Evolutionary conservation across 2,329 filamentous ascomycete species (phyloP), one percentile per base, ranked within the genome.

Genomic region (Aaosphaeria arxii): DNA sequence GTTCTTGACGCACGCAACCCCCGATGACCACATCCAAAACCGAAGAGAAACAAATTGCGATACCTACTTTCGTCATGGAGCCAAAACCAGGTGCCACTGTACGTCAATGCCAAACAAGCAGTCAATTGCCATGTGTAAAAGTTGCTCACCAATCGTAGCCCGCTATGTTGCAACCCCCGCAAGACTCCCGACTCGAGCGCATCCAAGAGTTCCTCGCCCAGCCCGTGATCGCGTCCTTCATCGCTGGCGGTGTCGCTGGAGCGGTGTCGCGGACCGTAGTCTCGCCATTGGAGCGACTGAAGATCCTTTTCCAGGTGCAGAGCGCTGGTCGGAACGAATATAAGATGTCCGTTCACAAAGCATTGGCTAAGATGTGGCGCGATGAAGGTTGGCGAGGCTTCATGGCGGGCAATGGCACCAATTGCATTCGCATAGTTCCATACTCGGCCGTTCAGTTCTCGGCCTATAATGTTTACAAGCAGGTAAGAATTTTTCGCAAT

Each of bases 401-500:
- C 72, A 95, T 99, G 91, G 85, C 91, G 57, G 94, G 94, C 45
- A 99, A 99, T 69, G 94, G 94, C 54, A 96, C 91, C 52, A 99
- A 99, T 72, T 99, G 94, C 78, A 89, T 99, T 62, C 89, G 94
- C 53, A 99, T 99, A 58, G 90, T 99, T 45, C 94, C 94, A 4
- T 99, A 99, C 71, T 97, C 92, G 43, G 94, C 94, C 7, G 94
- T 97, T 38, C 94, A 99, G 67, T 99, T 99, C 71, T 92, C 92
- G 59, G 95, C 91, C 67, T 99, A 97, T 77, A 97, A 95, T 69
- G 84, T 97, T 58, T 99, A 99, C 75, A 96, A 95, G 73, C 82
- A 85, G 75, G 91, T 95, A 75, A 69, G 85, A 74, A 24, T 24
- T 24, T 24, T 24, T 24, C 17, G 17, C 43, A 11, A 28, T 33